A percentile compares a stretch with the other conserved stretches of the same genome.
Evolutionary conservation across 2,329 filamentous ascomycete species (phyloP).

Genomic region (Domatiomyces catenatus): DNA sequence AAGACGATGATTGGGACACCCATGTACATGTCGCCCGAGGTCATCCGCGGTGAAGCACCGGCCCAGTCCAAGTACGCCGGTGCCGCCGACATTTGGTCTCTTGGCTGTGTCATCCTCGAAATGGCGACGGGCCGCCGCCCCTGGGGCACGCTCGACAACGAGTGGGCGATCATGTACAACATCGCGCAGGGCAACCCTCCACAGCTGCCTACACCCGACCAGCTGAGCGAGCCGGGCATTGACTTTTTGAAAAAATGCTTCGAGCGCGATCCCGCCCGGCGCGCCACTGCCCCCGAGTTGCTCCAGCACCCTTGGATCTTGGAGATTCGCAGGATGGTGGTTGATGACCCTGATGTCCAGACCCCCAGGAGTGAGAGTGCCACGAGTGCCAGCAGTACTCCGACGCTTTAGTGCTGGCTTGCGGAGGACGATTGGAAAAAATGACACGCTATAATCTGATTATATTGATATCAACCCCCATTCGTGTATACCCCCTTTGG

Average conservation of each 20-base stretch:
- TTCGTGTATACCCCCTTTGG: constrained; percentile 24
- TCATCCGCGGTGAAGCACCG: constrained; percentile 73
- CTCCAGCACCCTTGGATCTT: constrained; percentile 84
- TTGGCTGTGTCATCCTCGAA: constrained; percentile 91
- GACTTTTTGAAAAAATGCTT: constrained; percentile 86
- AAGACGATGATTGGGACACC: constrained; percentile 94
- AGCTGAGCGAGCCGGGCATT: constrained; percentile 68
- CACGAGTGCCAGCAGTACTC: no score
- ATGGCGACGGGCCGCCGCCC: constrained; percentile 92
- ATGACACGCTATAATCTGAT: no score
- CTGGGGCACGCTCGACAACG: constrained; percentile 92
- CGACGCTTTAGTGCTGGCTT: no score
- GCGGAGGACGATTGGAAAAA: no score
- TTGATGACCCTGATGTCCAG: constrained; percentile 17
- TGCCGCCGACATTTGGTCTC: constrained; percentile 86
- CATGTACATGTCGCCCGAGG: constrained; percentile 99
- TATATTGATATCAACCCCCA: no score
- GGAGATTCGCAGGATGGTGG: constrained; percentile 33
- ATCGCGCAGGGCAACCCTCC: constrained; percentile 94
- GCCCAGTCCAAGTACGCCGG: constrained; percentile 32
- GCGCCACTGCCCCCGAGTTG: constrained; percentile 72
- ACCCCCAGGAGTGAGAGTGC: no score
- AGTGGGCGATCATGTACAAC: constrained; percentile 99
- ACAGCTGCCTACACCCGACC: constrained; percentile 63
- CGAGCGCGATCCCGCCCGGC: constrained; percentile 60